These are phyloP conservation scores for Hordeum marinum DNA, from an alignment of 176 grass and related monocot genomes.

Conservation along the genomic window DNA sequence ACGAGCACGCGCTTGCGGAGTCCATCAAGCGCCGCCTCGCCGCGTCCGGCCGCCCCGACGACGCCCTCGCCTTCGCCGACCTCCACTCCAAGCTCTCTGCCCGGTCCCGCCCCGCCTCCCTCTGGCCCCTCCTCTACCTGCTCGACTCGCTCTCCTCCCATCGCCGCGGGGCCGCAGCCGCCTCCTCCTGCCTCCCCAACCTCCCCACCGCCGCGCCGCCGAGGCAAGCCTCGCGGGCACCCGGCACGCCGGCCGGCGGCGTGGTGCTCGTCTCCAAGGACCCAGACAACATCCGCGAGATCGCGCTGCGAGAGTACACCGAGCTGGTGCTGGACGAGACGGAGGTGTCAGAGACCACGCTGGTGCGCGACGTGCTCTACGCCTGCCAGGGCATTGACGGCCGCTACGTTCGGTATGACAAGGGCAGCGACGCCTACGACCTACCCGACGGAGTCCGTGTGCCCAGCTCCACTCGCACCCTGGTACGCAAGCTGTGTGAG, in stretches of 20 bases:
- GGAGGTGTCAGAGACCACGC: slow-evolving; percentile 72
- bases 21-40: slow-evolving; percentile 78
- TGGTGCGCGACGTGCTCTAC: slow-evolving; percentile 88
- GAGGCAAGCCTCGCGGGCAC: slow-evolving; percentile 21
- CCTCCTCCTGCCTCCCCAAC: slow-evolving; percentile 26
- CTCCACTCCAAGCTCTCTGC: slow-evolving; percentile 86
- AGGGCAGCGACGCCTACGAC: slow-evolving; percentile 57
- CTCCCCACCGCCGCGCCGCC: slow-evolving; percentile 26
- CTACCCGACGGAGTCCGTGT: slow-evolving; percentile 68
- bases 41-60: slow-evolving; percentile 42
- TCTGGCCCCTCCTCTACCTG: slow-evolving; percentile 92
- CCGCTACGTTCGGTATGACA: slow-evolving; percentile 68
- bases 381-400: slow-evolving; percentile 96
- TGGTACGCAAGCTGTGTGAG: slow-evolving; percentile 89
- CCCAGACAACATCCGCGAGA: slow-evolving; percentile 82
- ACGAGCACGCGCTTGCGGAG: slow-evolving; percentile 80
- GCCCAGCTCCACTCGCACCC: slow-evolving; percentile 76
- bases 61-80: slow-evolving; percentile 77
- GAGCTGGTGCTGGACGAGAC: slow-evolving; percentile 91
- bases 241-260: slow-evolving; percentile 45
- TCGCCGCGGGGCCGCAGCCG: slow-evolving; percentile 28
- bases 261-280: slow-evolving; percentile 73
- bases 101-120: slow-evolving; percentile 52
- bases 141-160: slow-evolving; percentile 81
- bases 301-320: slow-evolving; percentile 82